Base-by-base conservation (phyloP, 208 protist genomes). In the Phytomonas francai region DNA sequence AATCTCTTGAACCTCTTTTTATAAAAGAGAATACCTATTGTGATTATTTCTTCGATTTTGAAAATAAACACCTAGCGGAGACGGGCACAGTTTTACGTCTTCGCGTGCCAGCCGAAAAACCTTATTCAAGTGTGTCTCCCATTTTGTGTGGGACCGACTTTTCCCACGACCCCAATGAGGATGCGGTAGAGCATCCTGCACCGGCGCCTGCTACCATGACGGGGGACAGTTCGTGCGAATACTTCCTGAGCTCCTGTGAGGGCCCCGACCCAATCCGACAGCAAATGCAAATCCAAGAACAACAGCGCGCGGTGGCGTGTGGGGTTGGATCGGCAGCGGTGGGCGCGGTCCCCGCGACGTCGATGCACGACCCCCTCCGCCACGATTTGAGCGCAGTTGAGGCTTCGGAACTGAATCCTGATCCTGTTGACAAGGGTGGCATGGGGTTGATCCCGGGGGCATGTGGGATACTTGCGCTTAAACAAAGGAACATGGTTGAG, bases 31-130 rank as follows among this genome's bases (percentile, higher is more conserved):
- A 87, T 60, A 77, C 64, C 57, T 85, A 91, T 66, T 77, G 62
- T 34, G 85, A 91, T 68, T 82, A 79, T 51, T 94, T 91, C 65
- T 94, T 91, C 67, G 88, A 94, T 67, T 90, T 84, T 49, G 62
- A 70, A 14, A 77, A 69, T 31, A 45, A 61, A 12, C 67, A 73
- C 0, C 62, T 94, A 6, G 71, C 72, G 59, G 68, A 77, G 51
- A 54, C 67, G 12, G 71, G 67, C 49, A 76, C 73, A 14, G 73
- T 89, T 16, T 77, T 91, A 49, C 83, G 88, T 29, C 69, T 94
- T 68, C 88, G 88, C 49, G 80, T 91, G 3, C 81, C 79, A 22
- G 79, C 70, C 33, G 30, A 74, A 30, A 42, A 62, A 12, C 34
- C 58, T 19, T 3, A 33, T 62, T 22, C 58, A 22, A 62, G 30